phyloP scores from a whole-genome alignment of 345 rosid genomes.

The Bruguiera parviflora region DNA sequence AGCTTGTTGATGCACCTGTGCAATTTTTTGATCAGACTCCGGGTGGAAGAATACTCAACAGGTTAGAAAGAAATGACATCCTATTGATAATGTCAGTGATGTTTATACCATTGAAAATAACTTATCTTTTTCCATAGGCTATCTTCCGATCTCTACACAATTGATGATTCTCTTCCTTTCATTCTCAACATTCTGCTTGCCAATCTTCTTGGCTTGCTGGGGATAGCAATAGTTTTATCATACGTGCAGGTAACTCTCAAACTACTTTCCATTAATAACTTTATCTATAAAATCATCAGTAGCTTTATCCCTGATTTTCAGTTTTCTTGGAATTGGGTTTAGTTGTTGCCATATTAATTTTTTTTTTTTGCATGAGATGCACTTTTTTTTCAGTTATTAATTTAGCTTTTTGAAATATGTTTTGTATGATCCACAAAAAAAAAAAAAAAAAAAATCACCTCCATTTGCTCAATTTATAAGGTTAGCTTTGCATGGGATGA shows the following conservation, averaged over 20 bases:
- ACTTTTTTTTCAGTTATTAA: no score
- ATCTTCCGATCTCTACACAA: slow-evolving; percentile 87
- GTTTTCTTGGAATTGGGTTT: no score
- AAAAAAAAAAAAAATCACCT: no score
- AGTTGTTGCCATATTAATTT: no score
- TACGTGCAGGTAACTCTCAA: slow-evolving; percentile 68
- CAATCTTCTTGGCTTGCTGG: slow-evolving; percentile 81
- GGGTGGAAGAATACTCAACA: slow-evolving; percentile 90
- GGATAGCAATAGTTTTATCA: slow-evolving; percentile 69
- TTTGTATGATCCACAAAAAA: no score
- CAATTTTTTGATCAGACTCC: slow-evolving; percentile 94
- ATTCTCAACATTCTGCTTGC: slow-evolving; percentile 92
- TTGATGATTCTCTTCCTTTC: slow-evolving; percentile 96
- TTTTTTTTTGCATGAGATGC: no score
- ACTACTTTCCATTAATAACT: slow-evolving; percentile 15
- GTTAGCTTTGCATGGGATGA: no score
- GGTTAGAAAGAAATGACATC: slow-evolving; percentile 39
- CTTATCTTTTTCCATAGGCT: slow-evolving; percentile 44
- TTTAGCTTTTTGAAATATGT: no score
- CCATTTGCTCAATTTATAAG: no score
- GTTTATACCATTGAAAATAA: slow-evolving; percentile 1
- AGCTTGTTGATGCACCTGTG: slow-evolving; percentile 74
- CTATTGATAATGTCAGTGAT: slow-evolving; percentile 8
- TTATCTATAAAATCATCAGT: slow-evolving; percentile 1
- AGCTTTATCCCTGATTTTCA: background rate